These are phyloP conservation scores for Apophysomyces ossiformis DNA, from an alignment of 371 early-diverging fungal species.

Conservation along the genomic window DNA sequence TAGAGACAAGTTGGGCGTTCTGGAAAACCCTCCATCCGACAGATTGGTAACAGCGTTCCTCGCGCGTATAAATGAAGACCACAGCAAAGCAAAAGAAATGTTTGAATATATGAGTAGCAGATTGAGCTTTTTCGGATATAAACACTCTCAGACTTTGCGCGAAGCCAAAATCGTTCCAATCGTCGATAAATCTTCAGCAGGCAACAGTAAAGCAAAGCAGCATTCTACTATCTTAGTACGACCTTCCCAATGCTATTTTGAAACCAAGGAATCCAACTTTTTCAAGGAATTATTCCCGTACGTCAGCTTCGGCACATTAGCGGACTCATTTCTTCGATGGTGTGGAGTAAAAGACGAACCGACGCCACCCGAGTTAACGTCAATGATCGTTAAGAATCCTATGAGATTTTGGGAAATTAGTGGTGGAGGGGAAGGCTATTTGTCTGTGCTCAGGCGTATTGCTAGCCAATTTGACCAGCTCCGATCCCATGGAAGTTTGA, in stretches of 20 bases:
- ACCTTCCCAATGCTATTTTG: conserved; percentile 68
- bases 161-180: conserved; percentile 71
- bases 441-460: conserved; percentile 73
- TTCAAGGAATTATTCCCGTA: conserved; percentile 68
- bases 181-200: conserved; percentile 26
- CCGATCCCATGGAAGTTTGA: conserved; percentile 44
- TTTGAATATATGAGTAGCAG: conserved; percentile 78
- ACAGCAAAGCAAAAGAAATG: conserved; percentile 49
- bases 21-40: conserved; percentile 61
- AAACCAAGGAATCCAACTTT: conserved; percentile 47
- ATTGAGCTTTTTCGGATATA: conserved; percentile 56
- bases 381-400: conserved; percentile 73
- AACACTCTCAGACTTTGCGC: conserved; percentile 61
- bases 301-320: conserved; percentile 75
- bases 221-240: conserved; percentile 37
- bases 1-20: conserved; percentile 74
- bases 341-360: conserved; percentile 93
- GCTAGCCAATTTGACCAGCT: conserved; percentile 71
- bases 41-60: conserved; percentile 52
- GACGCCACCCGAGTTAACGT: conserved; percentile 74
- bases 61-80: conserved; percentile 44
- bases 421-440: conserved; percentile 75
- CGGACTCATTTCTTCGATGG: conserved; percentile 78
- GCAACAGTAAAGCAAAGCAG: conserved; percentile 10
- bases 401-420: conserved; percentile 68